phyloP scores from a whole-genome alignment of 1,284 basidiomycete genomes.

The Austroboletus novae-zelandiae region DNA sequence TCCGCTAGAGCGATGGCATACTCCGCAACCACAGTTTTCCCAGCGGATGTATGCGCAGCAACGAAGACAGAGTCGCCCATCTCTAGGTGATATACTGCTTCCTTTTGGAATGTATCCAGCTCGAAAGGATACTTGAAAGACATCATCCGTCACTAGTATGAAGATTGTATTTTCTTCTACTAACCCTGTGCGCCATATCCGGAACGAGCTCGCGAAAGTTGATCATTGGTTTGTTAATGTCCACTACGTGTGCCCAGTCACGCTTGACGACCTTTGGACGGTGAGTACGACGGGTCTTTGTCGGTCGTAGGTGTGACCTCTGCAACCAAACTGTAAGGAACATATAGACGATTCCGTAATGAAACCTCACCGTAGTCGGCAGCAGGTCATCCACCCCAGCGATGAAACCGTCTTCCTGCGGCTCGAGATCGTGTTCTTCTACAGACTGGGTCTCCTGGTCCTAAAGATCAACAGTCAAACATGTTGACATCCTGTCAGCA shows the following conservation, averaged over 20 bases:
- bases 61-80: conserved; percentile 98
- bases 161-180: conserved; percentile 3
- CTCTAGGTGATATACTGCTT: conserved; percentile 97
- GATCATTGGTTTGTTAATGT: conserved; percentile 85
- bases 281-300: conserved; percentile 41
- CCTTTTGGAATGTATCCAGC: conserved; percentile 92
- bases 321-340: conserved; percentile 25
- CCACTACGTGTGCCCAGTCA: conserved; percentile 98
- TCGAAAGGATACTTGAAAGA: conserved; percentile 79
- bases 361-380: conserved; percentile 68
- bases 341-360: background rate
- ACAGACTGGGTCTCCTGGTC: conserved; percentile 4
- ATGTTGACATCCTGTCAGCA: background rate
- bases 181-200: conserved; percentile 84
- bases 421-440: conserved; percentile 19
- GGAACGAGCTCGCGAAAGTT: conserved; percentile 91
- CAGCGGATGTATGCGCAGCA: conserved; percentile 98
- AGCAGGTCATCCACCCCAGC: conserved; percentile 80
- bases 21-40: conserved; percentile 98
- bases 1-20: conserved; percentile 96
- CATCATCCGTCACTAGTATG: conserved; percentile 17
- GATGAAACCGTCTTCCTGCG: conserved; percentile 16
- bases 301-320: conserved; percentile 58
- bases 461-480: conserved; percentile 15
- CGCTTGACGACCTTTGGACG: conserved; percentile 65